These are phyloP conservation scores for Colletotrichum truncatum DNA, from an alignment of 2,329 filamentous ascomycete species.

Conservation along the genomic window DNA sequence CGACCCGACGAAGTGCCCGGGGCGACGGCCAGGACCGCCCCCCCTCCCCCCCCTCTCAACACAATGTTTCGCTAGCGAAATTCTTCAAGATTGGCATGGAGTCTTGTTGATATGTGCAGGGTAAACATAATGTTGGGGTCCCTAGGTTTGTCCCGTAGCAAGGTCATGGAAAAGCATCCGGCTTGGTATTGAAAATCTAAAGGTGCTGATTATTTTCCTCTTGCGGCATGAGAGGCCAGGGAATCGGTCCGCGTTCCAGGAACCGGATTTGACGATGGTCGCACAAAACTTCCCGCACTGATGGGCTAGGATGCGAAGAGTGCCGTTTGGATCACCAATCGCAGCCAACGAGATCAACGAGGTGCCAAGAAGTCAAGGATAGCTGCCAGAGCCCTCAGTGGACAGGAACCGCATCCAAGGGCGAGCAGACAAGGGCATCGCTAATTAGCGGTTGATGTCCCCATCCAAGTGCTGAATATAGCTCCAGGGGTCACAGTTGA, in stretches of 20 bases:
- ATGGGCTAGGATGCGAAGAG: slow-evolving; percentile 20
- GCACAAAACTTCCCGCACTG: slow-evolving; percentile 16
- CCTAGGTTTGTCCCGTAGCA: not conserved
- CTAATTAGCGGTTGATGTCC: slow-evolving; percentile 13
- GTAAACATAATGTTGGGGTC: not conserved
- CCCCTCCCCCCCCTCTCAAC: not conserved
- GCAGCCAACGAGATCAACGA: slow-evolving; percentile 2
- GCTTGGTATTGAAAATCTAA: not conserved
- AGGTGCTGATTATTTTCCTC: not conserved
- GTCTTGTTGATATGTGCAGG: slow-evolving; percentile 3
- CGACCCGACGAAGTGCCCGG: not conserved
- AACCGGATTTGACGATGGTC: slow-evolving; percentile 4
- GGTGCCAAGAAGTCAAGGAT: slow-evolving; percentile 17
- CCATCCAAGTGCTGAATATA: slow-evolving; percentile 28
- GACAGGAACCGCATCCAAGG: slow-evolving; percentile 15
- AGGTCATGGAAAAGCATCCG: not conserved
- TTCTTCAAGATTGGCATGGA: slow-evolving; percentile 1
- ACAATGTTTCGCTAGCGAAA: not conserved
- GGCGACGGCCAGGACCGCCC: slow-evolving; percentile 2
- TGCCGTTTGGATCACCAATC: slow-evolving; percentile 7
- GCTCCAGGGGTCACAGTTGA: not conserved
- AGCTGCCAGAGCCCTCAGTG: slow-evolving; percentile 8
- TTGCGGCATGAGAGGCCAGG: slow-evolving; percentile 7
- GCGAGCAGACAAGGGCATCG: not conserved
- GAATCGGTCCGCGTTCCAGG: slow-evolving; percentile 10